Evolutionary conservation across 331 rosid species (phyloP).

Genomic region (Rhamnella rubrinervis): DNA sequence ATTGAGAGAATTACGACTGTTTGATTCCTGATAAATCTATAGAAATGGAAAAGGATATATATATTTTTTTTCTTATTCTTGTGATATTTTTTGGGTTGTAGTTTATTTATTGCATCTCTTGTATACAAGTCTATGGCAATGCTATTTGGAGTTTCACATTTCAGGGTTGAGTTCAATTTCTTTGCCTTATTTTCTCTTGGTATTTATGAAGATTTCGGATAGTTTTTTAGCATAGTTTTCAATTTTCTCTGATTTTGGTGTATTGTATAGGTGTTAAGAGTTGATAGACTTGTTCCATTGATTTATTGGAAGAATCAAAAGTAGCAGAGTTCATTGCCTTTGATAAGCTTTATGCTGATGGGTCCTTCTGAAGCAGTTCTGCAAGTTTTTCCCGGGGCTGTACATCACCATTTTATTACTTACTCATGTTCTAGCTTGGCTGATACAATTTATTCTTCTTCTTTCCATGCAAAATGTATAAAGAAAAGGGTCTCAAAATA

Average conservation of each 20-base stretch:
- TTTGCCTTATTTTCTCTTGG: background rate
- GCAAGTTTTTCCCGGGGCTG: constrained; percentile 44
- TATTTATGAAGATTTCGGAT: background rate
- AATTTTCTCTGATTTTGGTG: constrained; percentile 4
- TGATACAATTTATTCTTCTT: constrained; percentile 23
- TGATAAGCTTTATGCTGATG: constrained; percentile 31
- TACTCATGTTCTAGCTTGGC: constrained; percentile 23
- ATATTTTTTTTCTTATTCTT: background rate
- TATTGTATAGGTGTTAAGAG: constrained; percentile 1
- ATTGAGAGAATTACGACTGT: background rate
- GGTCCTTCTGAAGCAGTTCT: constrained; percentile 48
- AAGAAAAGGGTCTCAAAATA: constrained; percentile 40
- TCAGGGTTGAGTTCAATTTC: background rate
- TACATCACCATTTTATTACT: constrained; percentile 36
- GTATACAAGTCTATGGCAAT: background rate
- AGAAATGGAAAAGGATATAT: background rate
- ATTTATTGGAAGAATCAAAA: background rate
- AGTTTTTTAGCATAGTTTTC: background rate
- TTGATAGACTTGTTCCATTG: background rate
- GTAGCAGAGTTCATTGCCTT: background rate
- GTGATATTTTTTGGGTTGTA: background rate
- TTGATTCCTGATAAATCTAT: background rate
- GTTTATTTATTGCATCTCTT: background rate
- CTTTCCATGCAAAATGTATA: constrained; percentile 30
- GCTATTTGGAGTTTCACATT: too few species aligned